These are phyloP conservation scores for Ceratocystis diversiconidia DNA, from an alignment of 2,329 filamentous ascomycete species.

Conservation along the genomic window DNA sequence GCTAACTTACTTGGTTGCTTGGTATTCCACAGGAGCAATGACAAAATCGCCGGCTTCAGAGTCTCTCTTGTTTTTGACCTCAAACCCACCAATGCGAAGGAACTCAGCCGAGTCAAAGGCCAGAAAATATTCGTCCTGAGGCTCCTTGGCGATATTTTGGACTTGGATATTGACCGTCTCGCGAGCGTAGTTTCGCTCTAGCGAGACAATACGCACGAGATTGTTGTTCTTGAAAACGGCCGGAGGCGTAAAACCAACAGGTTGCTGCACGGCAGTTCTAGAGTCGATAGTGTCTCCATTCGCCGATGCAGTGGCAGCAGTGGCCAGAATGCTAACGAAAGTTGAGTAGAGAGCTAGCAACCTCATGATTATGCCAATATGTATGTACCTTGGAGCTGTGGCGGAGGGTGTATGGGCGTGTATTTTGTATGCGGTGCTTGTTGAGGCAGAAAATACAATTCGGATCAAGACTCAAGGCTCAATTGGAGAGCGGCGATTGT, in stretches of 20 bases:
- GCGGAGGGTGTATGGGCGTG: neutral
- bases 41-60: constrained; percentile 44
- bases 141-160: constrained; percentile 65
- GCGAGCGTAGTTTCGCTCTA: constrained; percentile 84
- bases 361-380: constrained; percentile 27
- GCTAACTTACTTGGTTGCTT: constrained; percentile 39
- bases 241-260: constrained; percentile 63
- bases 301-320: constrained; percentile 31
- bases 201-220: constrained; percentile 72
- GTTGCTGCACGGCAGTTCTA: constrained; percentile 44
- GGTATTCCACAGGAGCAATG: constrained; percentile 52
- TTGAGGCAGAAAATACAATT: constrained; percentile 9
- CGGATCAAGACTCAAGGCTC: neutral
- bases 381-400: neutral
- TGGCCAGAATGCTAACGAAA: constrained; percentile 43
- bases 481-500: neutral
- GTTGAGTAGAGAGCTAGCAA: constrained; percentile 38
- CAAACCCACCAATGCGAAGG: constrained; percentile 65
- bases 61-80: constrained; percentile 87
- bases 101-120: constrained; percentile 69
- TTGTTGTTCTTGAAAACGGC: constrained; percentile 82
- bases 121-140: constrained; percentile 82
- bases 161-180: constrained; percentile 90
- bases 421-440: neutral
- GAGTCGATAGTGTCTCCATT: constrained; percentile 28